phyloP scores from a whole-genome alignment of 1,284 basidiomycete species.

The Golubevia sp. region DNA sequence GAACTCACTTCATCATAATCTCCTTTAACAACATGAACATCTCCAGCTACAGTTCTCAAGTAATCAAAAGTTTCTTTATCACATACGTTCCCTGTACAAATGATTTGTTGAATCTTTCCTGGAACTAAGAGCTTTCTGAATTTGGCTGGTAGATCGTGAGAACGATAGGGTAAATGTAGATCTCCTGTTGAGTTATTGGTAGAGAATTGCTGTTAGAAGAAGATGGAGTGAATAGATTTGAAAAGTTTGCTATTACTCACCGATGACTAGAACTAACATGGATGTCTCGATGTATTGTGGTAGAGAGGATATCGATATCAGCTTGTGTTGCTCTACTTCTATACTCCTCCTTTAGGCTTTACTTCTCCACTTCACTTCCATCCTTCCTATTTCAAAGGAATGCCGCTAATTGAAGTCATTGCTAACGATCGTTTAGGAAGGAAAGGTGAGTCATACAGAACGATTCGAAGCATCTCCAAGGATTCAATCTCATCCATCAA shows the following conservation, averaged over 20 bases:
- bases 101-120: conserved; percentile 96
- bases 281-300: no score
- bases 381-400: conserved; percentile 62
- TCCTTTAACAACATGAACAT: conserved; percentile 87
- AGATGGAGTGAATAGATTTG: neutral
- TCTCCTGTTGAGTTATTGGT: conserved; percentile 22
- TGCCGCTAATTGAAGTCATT: conserved; percentile 74
- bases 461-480: neutral
- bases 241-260: conserved; percentile 5
- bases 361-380: conserved; percentile 50
- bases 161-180: conserved; percentile 57
- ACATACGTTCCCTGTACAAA: conserved; percentile 96
- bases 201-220: no score
- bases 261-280: conserved; percentile 55
- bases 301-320: no score
- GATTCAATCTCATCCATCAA: neutral
- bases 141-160: conserved; percentile 88
- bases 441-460: conserved; percentile 77
- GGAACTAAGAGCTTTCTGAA: conserved; percentile 95
- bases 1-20: conserved; percentile 87
- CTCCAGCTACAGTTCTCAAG: conserved; percentile 91
- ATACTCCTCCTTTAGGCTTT: no score
- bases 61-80: conserved; percentile 98
- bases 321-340: no score
- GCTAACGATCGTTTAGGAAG: conserved; percentile 95